These are phyloP conservation scores for Tolypocladium guangdongense DNA, from an alignment of 2,329 filamentous ascomycete species.

Conservation along the genomic window DNA sequence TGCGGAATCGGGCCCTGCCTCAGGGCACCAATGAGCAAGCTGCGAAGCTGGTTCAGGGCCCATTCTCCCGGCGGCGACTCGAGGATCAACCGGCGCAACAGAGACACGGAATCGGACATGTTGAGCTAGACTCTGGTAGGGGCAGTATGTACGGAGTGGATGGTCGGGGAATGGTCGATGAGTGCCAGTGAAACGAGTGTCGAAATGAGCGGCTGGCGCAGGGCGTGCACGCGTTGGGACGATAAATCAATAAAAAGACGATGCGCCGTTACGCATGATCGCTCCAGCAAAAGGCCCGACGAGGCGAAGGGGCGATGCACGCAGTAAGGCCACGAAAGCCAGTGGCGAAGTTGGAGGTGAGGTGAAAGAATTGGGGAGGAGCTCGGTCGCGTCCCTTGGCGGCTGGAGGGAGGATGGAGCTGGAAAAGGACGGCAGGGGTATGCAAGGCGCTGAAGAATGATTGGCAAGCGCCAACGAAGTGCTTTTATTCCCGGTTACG, in stretches of 20 bases:
- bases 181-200: background rate
- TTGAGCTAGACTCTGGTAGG: background rate
- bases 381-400: background rate
- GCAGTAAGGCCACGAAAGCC: constrained; percentile 9
- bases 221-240: background rate
- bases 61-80: constrained; percentile 89
- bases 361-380: background rate
- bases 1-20: constrained; percentile 85
- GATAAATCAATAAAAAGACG: background rate
- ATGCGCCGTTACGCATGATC: background rate
- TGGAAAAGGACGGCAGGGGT: background rate
- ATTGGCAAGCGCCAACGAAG: background rate
- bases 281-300: background rate
- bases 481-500: background rate
- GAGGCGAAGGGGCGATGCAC: constrained; percentile 3
- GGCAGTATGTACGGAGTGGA: background rate
- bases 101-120: constrained; percentile 44
- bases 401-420: background rate
- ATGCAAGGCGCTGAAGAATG: background rate
- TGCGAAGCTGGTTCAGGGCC: constrained; percentile 66
- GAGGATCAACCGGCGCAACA: constrained; percentile 58
- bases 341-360: constrained; percentile 10
- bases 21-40: constrained; percentile 78
- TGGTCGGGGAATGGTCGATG: background rate
- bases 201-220: background rate